Base-by-base conservation (phyloP, 495 filamentous ascomycete genomes). In the Evansstolkia leycettana region DNA sequence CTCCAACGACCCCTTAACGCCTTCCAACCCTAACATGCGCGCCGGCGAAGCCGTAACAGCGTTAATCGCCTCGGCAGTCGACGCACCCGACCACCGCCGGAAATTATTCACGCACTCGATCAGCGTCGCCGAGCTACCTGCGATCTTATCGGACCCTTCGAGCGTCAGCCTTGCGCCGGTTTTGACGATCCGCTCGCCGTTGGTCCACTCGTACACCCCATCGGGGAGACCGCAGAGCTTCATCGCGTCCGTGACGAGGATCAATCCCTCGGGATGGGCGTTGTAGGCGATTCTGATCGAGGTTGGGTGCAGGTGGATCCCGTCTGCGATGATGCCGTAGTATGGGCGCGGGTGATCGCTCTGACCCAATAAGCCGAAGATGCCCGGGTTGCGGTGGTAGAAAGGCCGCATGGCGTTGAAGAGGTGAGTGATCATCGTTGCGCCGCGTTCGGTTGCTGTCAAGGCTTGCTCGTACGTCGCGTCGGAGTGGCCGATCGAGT, bases 381-480 rank as follows among this genome's bases (percentile, higher is more conserved):
- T 72, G 28, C 84, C 84, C 0, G 84, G 84, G 52, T 87, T 80
- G 25, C 84, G 78, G 63, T 89, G 84, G 51, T 85, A 81, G 6
- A 89, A 74, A 11, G 81, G 82, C 4, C 75, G 70, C 84, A 92
- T 92, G 11, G 84, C 85, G 49, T 93, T 92, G 68, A 90, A 93
- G 2, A 92, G 67, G 48, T 93, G 85, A 1, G 85, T 93, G 23
- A 92, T 74, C 82, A 85, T 88, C 18, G 66, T 83, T 1, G 80
- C 82, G 28, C 84, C 84, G 14, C 70, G 55, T n/a, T 58, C 51
- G 1, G 86, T 71, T 10, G 81, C 82, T 2, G 56, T 55, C 1
- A 72, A 66, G 1, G 81, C 83, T 41, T 82, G 64, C 44, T 85
- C 80, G 56, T 82, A 88, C 2, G 80, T 79, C 6, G 82, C 78